Percentiles rank a stretch among this genome's conserved stretches.
Evolutionary conservation across 2,329 filamentous ascomycete genomes (phyloP).

Genomic region (Colletotrichum zoysiae): DNA sequence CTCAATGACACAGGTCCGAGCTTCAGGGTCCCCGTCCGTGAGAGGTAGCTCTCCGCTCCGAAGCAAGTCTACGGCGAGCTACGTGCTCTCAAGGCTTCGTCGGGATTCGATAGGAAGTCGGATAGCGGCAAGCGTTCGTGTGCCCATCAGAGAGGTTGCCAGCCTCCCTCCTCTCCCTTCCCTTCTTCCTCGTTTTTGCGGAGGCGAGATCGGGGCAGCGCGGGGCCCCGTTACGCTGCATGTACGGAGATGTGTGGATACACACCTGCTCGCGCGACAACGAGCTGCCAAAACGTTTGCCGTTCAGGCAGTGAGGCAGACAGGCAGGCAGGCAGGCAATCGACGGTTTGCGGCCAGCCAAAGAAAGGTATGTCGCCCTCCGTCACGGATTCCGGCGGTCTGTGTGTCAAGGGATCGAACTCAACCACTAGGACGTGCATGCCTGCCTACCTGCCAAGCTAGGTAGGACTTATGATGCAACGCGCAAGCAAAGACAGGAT

Average conservation of each 20-base stretch:
- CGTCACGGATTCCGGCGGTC: background rate
- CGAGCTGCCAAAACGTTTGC: background rate
- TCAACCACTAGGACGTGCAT: background rate
- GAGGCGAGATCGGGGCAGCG: constrained; percentile 15
- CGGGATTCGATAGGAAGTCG: background rate
- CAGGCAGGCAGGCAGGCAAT: background rate
- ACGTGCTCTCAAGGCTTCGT: background rate
- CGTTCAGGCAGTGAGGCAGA: background rate
- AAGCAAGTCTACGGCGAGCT: background rate
- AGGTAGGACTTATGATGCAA: background rate
- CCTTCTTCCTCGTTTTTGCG: background rate
- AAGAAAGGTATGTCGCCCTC: constrained; percentile 1
- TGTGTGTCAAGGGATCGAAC: background rate
- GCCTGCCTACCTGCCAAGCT: no score
- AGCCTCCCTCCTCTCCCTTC: no score
- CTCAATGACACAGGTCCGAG: background rate
- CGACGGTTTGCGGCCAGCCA: background rate
- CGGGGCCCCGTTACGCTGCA: background rate
- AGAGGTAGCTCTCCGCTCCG: background rate
- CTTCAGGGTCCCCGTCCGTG: background rate
- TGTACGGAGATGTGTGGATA: background rate
- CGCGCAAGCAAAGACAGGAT: background rate
- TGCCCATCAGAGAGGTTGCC: background rate
- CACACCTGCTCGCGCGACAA: background rate
- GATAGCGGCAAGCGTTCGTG: background rate